Evolutionary conservation across 208 protist genomes (phyloP).

Genomic region (Trypanosoma cruzi): DNA sequence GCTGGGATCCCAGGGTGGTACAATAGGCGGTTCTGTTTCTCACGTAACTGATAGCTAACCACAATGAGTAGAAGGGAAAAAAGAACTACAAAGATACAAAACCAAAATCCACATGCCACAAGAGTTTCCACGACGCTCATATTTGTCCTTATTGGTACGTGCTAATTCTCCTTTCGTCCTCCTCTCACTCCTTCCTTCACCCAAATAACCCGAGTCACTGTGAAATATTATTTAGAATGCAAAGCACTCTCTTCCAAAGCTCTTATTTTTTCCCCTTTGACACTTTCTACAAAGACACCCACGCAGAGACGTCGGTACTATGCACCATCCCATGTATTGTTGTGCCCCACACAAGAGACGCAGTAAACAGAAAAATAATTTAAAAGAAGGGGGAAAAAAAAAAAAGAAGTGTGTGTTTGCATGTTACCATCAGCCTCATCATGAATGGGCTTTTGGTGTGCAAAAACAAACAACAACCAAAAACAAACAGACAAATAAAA

Average conservation of each 20-base stretch:
- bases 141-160: background rate
- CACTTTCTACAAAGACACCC: no score
- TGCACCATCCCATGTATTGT: no score
- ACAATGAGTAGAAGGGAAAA: conserved; percentile 31
- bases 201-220: no score
- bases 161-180: background rate
- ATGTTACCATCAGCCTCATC: no score
- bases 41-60: conserved; percentile 34
- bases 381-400: no score
- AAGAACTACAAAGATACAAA: conserved; percentile 4
- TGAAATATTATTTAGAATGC: no score
- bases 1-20: conserved; percentile 71
- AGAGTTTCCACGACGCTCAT: conserved; percentile 28
- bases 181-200: background rate
- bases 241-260: no score
- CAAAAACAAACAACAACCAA: background rate
- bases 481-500: conserved; percentile 12
- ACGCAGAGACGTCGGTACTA: no score
- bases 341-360: background rate
- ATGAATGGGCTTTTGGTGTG: no score
- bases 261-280: no score
- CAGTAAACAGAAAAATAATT: conserved; percentile 3
- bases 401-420: no score
- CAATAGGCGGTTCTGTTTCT: conserved; percentile 56
- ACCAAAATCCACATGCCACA: conserved; percentile 20